Conservation (phyloP, 2,329 filamentous ascomycete genomes). For the Amylocarpus encephaloides region DNA sequence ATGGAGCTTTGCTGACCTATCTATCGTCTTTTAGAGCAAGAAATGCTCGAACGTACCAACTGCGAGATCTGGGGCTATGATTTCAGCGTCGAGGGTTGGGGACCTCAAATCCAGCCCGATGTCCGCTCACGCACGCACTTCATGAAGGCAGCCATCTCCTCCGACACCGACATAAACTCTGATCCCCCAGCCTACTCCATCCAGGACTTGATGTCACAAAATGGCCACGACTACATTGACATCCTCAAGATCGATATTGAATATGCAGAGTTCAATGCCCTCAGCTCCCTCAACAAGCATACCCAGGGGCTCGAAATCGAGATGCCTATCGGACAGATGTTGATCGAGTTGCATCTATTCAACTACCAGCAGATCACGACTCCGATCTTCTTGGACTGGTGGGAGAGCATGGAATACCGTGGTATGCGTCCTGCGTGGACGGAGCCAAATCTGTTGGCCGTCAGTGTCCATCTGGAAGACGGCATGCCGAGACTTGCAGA, state of each 20-base stretch:
- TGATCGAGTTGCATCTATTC: constrained; percentile 26
- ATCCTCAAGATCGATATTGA: constrained; percentile 38
- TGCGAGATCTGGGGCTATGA: constrained; percentile 37
- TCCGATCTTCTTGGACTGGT: constrained; percentile 26
- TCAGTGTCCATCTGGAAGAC: constrained; percentile 20
- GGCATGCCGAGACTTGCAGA: constrained; percentile 18
- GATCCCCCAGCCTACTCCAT: constrained; percentile 33
- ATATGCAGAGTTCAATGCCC: constrained; percentile 32
- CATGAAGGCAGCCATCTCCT: constrained; percentile 30
- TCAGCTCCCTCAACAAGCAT: constrained; percentile 28
- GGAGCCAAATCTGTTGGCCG: constrained; percentile 25
- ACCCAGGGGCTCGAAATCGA: constrained; percentile 14
- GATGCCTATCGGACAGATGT: constrained; percentile 25
- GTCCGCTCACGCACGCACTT: constrained; percentile 30
- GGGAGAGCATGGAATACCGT: constrained; percentile 27
- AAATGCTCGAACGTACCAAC: constrained; percentile 34
- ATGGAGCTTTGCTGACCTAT: neutral
- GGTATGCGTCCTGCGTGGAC: constrained; percentile 26
- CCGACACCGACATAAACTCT: constrained; percentile 23
- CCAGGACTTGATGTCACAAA: constrained; percentile 34
- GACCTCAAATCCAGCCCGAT: constrained; percentile 23
- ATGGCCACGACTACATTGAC: constrained; percentile 35
- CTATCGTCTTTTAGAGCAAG: constrained; percentile 27
- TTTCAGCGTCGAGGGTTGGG: constrained; percentile 33
- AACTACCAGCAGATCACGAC: constrained; percentile 14